Percentiles rank a stretch among this genome's conserved stretches.
phyloP scores from a whole-genome alignment of 2,329 filamentous ascomycete genomes.

The Diaporthe vexans region DNA sequence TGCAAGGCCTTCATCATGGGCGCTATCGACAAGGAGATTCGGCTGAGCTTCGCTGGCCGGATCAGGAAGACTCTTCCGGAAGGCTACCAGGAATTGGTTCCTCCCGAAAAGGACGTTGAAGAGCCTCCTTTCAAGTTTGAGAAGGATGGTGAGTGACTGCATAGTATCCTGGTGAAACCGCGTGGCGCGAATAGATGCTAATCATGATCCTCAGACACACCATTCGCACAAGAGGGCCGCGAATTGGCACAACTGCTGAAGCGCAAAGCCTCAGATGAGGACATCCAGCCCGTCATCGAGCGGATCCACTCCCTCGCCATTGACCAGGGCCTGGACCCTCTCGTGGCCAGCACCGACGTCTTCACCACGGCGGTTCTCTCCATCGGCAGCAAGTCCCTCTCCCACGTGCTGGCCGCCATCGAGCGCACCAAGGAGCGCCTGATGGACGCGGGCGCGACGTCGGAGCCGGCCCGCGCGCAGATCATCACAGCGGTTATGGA shows the following conservation, averaged over 20 bases:
- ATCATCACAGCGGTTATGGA: conserved; percentile 91
- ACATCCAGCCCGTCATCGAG: conserved; percentile 85
- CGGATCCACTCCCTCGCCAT: conserved; percentile 85
- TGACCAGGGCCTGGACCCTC: conserved; percentile 79
- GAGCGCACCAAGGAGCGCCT: conserved; percentile 94
- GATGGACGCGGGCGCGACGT: conserved; percentile 81
- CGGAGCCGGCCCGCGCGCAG: conserved; percentile 83
- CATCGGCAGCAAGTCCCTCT: conserved; percentile 94
- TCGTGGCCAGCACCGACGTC: conserved; percentile 90
- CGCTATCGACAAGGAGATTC: conserved; percentile 95
- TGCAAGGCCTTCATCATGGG: conserved; percentile 94
- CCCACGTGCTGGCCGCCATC: conserved; percentile 94
- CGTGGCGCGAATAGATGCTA: conserved; percentile 71
- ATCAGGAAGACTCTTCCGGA: conserved; percentile 94
- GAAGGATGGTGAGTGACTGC: conserved; percentile 72
- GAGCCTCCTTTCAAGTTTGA: conserved; percentile 96
- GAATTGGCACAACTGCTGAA: conserved; percentile 84
- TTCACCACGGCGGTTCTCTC: conserved; percentile 95
- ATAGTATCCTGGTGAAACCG: conserved; percentile 72
- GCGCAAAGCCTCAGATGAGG: conserved; percentile 87
- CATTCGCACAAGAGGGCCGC: conserved; percentile 87
- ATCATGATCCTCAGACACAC: conserved; percentile 69
- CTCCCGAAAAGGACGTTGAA: conserved; percentile 91
- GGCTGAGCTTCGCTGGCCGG: conserved; percentile 94
- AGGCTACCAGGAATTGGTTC: conserved; percentile 86